These are phyloP conservation scores for Pulveroboletus frians DNA, from an alignment of 768 basidiomycete genomes.

Conservation along the genomic window DNA sequence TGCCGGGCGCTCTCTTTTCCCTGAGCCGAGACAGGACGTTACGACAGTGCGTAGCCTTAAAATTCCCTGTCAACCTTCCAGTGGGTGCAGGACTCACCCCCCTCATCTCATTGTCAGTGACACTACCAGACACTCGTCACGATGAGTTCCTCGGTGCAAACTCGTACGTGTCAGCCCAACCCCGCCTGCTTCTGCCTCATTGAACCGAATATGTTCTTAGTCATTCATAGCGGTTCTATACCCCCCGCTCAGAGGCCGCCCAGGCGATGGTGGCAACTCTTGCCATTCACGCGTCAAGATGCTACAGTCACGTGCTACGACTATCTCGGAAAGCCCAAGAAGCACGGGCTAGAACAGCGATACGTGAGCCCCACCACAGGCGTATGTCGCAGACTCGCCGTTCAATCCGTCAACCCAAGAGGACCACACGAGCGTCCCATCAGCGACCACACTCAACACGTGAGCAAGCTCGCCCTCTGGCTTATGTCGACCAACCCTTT, in stretches of 20 bases:
- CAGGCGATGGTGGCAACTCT: not conserved
- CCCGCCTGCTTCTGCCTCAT: not conserved
- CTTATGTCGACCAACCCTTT: conserved; percentile 5
- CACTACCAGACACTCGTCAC: not conserved
- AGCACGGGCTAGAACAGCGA: conserved; percentile 11
- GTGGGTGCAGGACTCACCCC: not conserved
- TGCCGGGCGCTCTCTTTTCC: too few species aligned
- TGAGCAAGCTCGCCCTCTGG: conserved; percentile 14
- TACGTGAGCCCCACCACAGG: conserved; percentile 17
- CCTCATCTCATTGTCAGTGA: too few species aligned
- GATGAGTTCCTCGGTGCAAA: not conserved
- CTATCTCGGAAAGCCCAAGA: not conserved
- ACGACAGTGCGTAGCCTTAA: not conserved
- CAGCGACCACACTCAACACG: not conserved
- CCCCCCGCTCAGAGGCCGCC: too few species aligned
- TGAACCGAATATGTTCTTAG: not conserved
- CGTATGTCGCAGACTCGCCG: conserved; percentile 7
- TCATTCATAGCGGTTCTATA: not conserved
- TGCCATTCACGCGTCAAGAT: not conserved
- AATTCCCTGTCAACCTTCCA: not conserved
- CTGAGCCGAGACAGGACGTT: too few species aligned
- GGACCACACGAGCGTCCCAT: conserved; percentile 1
- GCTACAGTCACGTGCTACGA: conserved; percentile 6
- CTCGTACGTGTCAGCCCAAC: not conserved
- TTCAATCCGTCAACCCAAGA: conserved; percentile 10